Conservation (phyloP, 2,329 filamentous ascomycete species). For the Emergomyces africanus region DNA sequence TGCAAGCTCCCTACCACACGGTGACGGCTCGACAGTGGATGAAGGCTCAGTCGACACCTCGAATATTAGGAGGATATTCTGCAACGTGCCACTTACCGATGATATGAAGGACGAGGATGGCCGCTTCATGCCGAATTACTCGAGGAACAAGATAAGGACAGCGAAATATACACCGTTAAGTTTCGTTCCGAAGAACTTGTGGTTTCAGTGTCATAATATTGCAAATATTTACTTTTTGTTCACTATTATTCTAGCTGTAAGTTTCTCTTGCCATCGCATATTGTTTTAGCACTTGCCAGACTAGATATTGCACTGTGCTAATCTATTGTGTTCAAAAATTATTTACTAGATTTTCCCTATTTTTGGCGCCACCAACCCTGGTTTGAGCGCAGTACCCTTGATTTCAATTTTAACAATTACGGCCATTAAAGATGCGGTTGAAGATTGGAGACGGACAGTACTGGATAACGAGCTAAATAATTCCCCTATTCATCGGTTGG, state of each 20-base stretch:
- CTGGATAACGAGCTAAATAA: conserved; percentile 94
- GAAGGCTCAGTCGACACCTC: conserved; percentile 23
- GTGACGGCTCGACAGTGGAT: conserved; percentile 7
- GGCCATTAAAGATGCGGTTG: conserved; percentile 84
- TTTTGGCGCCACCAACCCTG: conserved; percentile 84
- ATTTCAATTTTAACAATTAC: conserved; percentile 87
- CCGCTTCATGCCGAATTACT: conserved; percentile 54
- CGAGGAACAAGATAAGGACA: conserved; percentile 93
- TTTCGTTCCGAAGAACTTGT: conserved; percentile 93
- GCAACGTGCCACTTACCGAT: conserved; percentile 70
- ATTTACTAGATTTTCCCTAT: conserved; percentile 74
- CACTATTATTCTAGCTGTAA: conserved; percentile 83
- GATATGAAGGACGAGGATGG: conserved; percentile 71
- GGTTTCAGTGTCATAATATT: conserved; percentile 96
- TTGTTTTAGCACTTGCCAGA: background rate
- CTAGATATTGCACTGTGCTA: conserved; percentile 13
- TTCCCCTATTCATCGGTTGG: conserved; percentile 77
- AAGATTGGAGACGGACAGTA: conserved; percentile 84
- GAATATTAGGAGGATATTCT: conserved; percentile 54
- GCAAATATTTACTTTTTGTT: conserved; percentile 98
- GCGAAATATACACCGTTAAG: conserved; percentile 94
- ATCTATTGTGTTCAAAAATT: background rate
- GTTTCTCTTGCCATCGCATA: conserved; percentile 26
- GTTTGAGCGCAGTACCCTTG: conserved; percentile 75
- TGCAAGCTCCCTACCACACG: conserved; percentile 24